Evolutionary conservation across 2,329 filamentous ascomycete species (phyloP).

Genomic region (Pezicula carpinea): DNA sequence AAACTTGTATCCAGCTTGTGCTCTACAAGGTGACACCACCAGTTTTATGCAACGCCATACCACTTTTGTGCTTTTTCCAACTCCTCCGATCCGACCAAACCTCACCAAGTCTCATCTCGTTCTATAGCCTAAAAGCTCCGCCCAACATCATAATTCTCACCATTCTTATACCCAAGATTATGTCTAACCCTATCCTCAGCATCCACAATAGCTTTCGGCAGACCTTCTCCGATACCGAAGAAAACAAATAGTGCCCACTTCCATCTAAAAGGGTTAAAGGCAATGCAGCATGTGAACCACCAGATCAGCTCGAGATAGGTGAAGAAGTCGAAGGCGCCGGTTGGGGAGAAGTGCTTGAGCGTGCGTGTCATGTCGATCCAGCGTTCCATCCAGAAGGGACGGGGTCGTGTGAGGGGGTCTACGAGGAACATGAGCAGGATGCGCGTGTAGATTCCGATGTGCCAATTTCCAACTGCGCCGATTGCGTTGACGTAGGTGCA

Average conservation of each 20-base stretch:
- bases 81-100: too few relatives aligned
- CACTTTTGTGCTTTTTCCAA: too few relatives aligned
- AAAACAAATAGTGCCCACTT: constrained; percentile 86
- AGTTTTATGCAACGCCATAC: too few relatives aligned
- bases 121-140: constrained; percentile 20
- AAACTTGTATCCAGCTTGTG: too few relatives aligned
- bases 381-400: constrained; percentile 69
- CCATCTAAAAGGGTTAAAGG: constrained; percentile 82
- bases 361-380: constrained; percentile 82
- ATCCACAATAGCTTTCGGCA: constrained; percentile 64
- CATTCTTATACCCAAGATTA: constrained; percentile 38
- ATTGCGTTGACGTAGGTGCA: constrained; percentile 79
- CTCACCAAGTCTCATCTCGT: too few relatives aligned
- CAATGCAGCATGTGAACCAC: constrained; percentile 78
- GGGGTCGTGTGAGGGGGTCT: constrained; percentile 71
- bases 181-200: constrained; percentile 59
- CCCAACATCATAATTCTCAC: constrained; percentile 18
- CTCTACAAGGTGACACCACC: too few relatives aligned
- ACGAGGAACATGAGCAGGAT: constrained; percentile 82
- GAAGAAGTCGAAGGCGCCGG: constrained; percentile 81
- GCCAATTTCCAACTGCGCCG: constrained; percentile 79
- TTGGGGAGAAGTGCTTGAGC: constrained; percentile 66
- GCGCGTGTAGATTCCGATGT: constrained; percentile 85
- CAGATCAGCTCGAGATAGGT: constrained; percentile 81
- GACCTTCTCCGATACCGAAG: constrained; percentile 62